A percentile compares a stretch with the other conserved stretches of the same genome.
These are phyloP conservation scores for Lasiodiplodia gonubiensis DNA, from an alignment of 2,329 filamentous ascomycete genomes.

Conservation along the genomic window DNA sequence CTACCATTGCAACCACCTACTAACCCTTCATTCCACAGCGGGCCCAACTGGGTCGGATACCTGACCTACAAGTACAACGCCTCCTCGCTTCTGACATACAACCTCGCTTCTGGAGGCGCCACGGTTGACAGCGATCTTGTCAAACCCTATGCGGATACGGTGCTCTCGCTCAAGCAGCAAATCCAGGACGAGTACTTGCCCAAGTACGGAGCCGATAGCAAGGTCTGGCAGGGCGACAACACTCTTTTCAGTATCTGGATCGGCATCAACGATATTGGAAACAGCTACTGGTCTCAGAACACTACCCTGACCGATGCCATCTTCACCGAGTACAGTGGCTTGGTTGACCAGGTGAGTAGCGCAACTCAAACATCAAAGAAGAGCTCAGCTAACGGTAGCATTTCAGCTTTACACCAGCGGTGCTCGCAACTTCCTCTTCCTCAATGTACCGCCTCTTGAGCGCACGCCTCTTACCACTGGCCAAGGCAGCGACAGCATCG, in stretches of 20 bases:
- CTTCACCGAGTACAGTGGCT: constrained; percentile 45
- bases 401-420: constrained; percentile 50
- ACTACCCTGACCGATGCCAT: constrained; percentile 42
- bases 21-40: constrained; percentile 40
- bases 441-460: constrained; percentile 58
- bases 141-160: constrained; percentile 55
- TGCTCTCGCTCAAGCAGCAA: constrained; percentile 60
- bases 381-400: background rate
- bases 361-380: background rate
- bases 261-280: constrained; percentile 63
- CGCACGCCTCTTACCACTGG: constrained; percentile 56
- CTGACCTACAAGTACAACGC: constrained; percentile 53
- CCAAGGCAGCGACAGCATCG: constrained; percentile 43
- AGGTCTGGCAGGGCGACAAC: constrained; percentile 30
- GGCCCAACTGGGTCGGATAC: constrained; percentile 63
- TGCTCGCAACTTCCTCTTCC: constrained; percentile 57
- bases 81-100: constrained; percentile 57
- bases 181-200: constrained; percentile 52
- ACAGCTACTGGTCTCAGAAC: constrained; percentile 52
- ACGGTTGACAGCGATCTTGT: constrained; percentile 60
- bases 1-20: background rate
- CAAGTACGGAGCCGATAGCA: constrained; percentile 42
- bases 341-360: constrained; percentile 40
- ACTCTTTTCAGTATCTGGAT: constrained; percentile 48
- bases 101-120: constrained; percentile 62